phyloP scores from a whole-genome alignment of 345 rosid genomes.

The Eucalyptus curtisii region DNA sequence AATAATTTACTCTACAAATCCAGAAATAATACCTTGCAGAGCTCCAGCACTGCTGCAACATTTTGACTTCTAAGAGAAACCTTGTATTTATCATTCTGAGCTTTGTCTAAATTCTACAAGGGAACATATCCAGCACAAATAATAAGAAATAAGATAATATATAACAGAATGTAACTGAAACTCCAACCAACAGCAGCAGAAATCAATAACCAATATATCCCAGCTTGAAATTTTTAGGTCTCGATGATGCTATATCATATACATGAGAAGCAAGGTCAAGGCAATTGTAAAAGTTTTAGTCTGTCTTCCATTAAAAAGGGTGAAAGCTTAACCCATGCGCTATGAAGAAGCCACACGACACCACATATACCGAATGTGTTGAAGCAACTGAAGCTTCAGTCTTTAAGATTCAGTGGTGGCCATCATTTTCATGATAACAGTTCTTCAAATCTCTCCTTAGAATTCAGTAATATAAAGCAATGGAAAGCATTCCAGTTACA shows the following conservation, averaged over 20 bases:
- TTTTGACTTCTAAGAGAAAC: conserved; percentile 54
- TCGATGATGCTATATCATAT: background rate
- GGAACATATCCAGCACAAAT: background rate
- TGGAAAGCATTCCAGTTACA: background rate
- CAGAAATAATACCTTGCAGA: conserved; percentile 58
- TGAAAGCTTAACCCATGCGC: background rate
- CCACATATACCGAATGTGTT: background rate
- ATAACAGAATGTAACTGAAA: background rate
- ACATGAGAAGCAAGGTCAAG: background rate
- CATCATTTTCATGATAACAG: background rate
- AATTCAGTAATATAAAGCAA: background rate
- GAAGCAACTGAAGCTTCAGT: background rate
- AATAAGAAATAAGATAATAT: background rate
- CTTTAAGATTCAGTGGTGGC: background rate
- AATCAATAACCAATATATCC: background rate
- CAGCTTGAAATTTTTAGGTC: background rate
- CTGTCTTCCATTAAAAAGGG: background rate
- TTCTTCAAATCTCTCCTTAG: background rate
- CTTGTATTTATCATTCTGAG: conserved; percentile 52
- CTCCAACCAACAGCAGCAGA: background rate
- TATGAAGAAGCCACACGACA: background rate
- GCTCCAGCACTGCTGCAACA: conserved; percentile 65
- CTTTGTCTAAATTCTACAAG: conserved; percentile 62
- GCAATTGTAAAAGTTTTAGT: background rate
- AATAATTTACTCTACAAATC: background rate